Evolutionary conservation across 163 green algal genomes (phyloP).

Genomic region (Scenedesmus sp.): DNA sequence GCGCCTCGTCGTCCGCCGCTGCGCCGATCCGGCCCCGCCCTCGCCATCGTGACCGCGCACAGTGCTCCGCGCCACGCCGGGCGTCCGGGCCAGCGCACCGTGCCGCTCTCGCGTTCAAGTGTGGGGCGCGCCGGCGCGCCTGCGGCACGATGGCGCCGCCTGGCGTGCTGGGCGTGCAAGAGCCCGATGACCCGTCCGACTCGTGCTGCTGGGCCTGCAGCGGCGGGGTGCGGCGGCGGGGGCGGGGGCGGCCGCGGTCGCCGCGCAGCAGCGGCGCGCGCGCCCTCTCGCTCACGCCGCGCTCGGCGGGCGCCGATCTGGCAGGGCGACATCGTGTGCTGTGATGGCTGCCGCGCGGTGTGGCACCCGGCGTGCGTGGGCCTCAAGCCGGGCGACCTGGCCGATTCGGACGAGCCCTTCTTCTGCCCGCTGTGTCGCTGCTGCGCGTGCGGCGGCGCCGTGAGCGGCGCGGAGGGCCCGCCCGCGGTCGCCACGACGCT

Average conservation of each 20-base stretch:
- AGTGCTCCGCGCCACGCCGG: too few relatives aligned
- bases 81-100: too few relatives aligned
- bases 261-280: too few relatives aligned
- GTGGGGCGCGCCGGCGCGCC: too few relatives aligned
- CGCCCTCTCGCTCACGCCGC: too few relatives aligned
- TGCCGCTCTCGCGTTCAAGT: too few relatives aligned
- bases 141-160: too few relatives aligned
- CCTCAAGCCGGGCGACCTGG: constrained; percentile 1
- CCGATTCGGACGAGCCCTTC: constrained; percentile 12
- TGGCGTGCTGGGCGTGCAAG: constrained; percentile 17
- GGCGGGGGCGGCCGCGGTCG: too few relatives aligned
- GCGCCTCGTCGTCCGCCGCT: too few relatives aligned
- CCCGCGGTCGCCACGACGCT: background rate
- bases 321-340: constrained; percentile 33
- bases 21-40: too few relatives aligned
- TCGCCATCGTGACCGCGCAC: too few relatives aligned
- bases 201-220: constrained; percentile 35
- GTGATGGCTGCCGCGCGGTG: constrained; percentile 29
- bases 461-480: background rate
- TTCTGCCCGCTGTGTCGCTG: constrained; percentile 32
- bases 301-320: too few relatives aligned
- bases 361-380: constrained; percentile 33
- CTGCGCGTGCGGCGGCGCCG: constrained; percentile 1
- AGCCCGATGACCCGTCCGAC: constrained; percentile 10
- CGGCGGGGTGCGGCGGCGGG: constrained; percentile 1